Conservation (phyloP, 148 eudicot species). For the Limonium bicolor region DNA sequence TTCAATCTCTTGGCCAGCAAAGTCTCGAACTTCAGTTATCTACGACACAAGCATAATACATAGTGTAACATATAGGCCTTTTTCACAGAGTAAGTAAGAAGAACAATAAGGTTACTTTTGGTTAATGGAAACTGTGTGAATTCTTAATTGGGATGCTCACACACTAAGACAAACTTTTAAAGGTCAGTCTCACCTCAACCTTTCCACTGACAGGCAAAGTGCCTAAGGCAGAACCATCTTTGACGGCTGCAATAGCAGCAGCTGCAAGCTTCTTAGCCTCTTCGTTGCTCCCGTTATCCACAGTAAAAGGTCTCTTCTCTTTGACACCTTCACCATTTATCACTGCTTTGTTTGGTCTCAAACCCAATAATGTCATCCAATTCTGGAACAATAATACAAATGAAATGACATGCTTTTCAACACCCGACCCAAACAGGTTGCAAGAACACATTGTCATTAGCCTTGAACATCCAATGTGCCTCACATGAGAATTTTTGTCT, state of each 20-base stretch:
- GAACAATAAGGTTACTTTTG: neutral
- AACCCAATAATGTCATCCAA: constrained; percentile 69
- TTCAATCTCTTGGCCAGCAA: constrained; percentile 80
- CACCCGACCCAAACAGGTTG: too few relatives aligned
- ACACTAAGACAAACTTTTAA: too few relatives aligned
- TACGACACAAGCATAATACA: constrained; percentile 25
- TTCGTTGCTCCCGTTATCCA: constrained; percentile 40
- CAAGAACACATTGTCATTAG: too few relatives aligned
- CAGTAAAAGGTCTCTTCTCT: constrained; percentile 11
- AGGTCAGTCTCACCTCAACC: constrained; percentile 75
- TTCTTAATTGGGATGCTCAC: too few relatives aligned
- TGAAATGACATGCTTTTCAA: neutral
- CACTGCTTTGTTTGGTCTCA: constrained; percentile 36
- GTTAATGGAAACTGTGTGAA: too few relatives aligned
- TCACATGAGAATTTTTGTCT: constrained; percentile 28
- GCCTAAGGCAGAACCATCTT: constrained; percentile 43
- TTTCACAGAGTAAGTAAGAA: neutral
- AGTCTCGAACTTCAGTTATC: constrained; percentile 74
- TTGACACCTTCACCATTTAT: constrained; percentile 7
- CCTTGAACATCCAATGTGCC: constrained; percentile 3
- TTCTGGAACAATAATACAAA: constrained; percentile 29
- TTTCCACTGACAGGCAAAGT: constrained; percentile 44
- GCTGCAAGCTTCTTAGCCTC: constrained; percentile 79
- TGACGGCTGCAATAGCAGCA: constrained; percentile 76
- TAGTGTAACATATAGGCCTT: constrained; percentile 38